Percentiles rank a stretch among this genome's conserved stretches.
Evolutionary conservation across 257 asterid genomes (phyloP).

Genomic region (Linaria vulgaris): DNA sequence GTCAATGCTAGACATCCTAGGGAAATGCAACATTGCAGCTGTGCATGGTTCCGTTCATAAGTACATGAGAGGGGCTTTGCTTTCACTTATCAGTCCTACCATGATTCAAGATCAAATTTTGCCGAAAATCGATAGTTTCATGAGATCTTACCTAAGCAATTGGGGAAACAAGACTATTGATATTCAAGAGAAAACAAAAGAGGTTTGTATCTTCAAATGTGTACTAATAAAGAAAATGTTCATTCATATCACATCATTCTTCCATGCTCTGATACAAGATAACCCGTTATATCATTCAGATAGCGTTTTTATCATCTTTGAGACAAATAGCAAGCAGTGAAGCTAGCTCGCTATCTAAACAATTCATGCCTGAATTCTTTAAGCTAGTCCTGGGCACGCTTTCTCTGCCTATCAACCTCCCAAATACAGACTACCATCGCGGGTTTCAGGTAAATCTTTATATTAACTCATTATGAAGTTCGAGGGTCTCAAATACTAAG

Average conservation of each 20-base stretch:
- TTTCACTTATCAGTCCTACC: constrained; percentile 65
- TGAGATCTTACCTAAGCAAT: constrained; percentile 60
- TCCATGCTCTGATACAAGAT: constrained; percentile 29
- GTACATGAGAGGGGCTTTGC: constrained; percentile 77
- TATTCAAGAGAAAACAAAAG: constrained; percentile 74
- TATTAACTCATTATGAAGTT: neutral
- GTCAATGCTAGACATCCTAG: constrained; percentile 74
- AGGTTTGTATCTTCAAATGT: constrained; percentile 40
- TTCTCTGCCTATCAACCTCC: constrained; percentile 90
- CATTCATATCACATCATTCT: constrained; percentile 13
- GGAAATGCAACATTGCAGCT: constrained; percentile 77
- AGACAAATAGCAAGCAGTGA: constrained; percentile 85
- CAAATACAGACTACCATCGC: constrained; percentile 69
- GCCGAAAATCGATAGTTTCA: constrained; percentile 66
- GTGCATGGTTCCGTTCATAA: constrained; percentile 74
- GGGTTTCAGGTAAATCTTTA: constrained; percentile 72
- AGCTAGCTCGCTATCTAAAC: constrained; percentile 58
- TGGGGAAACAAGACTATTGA: constrained; percentile 70
- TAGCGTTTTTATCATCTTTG: constrained; percentile 88
- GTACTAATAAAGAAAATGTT: constrained; percentile 4
- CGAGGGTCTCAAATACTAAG: neutral
- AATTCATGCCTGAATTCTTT: constrained; percentile 88
- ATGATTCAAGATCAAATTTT: constrained; percentile 62
- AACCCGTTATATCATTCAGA: constrained; percentile 43
- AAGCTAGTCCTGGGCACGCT: constrained; percentile 91